phyloP scores from a whole-genome alignment of 2,329 filamentous ascomycete species.

The Septoria petroselini region DNA sequence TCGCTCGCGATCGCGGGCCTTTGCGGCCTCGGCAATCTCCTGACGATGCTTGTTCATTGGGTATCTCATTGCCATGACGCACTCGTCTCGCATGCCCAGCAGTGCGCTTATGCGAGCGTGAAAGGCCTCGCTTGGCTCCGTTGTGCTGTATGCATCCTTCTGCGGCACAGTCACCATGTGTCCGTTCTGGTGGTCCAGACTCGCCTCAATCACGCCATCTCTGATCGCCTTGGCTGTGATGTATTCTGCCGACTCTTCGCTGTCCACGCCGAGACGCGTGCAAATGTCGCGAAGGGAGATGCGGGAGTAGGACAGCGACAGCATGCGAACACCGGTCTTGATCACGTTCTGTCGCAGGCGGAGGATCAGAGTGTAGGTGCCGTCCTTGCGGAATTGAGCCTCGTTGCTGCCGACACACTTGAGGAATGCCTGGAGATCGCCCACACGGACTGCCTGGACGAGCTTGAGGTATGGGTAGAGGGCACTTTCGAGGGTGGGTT shows the following conservation, averaged over 20 bases:
- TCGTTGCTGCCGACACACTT: slow-evolving; percentile 78
- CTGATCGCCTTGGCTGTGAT: slow-evolving; percentile 98
- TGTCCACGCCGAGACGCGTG: slow-evolving; percentile 86
- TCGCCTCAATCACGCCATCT: slow-evolving; percentile 95
- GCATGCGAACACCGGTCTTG: slow-evolving; percentile 98
- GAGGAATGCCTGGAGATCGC: slow-evolving; percentile 90
- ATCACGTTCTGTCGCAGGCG: slow-evolving; percentile 97
- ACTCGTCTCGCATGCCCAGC: slow-evolving; percentile 90
- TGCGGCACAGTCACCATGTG: slow-evolving; percentile 99
- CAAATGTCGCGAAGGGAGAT: slow-evolving; percentile 97
- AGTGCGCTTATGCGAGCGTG: slow-evolving; percentile 94
- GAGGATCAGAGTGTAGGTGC: slow-evolving; percentile 91
- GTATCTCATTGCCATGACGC: slow-evolving; percentile 99
- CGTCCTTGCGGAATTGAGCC: slow-evolving; percentile 84
- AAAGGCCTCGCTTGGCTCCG: slow-evolving; percentile 94
- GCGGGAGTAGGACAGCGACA: slow-evolving; percentile 95
- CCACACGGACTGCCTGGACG: slow-evolving; percentile 93
- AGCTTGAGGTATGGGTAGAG: slow-evolving; percentile 91
- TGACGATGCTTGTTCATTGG: slow-evolving; percentile 98
- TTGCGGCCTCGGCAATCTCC: slow-evolving; percentile 96
- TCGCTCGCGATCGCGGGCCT: slow-evolving; percentile 92
- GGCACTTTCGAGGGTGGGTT: slow-evolving; percentile 78
- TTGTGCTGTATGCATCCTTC: slow-evolving; percentile 91
- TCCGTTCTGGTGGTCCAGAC: slow-evolving; percentile 85
- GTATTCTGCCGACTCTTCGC: slow-evolving; percentile 96